These are phyloP conservation scores for Orbilia oligospora DNA, from an alignment of 2,329 filamentous ascomycete genomes.

Conservation along the genomic window DNA sequence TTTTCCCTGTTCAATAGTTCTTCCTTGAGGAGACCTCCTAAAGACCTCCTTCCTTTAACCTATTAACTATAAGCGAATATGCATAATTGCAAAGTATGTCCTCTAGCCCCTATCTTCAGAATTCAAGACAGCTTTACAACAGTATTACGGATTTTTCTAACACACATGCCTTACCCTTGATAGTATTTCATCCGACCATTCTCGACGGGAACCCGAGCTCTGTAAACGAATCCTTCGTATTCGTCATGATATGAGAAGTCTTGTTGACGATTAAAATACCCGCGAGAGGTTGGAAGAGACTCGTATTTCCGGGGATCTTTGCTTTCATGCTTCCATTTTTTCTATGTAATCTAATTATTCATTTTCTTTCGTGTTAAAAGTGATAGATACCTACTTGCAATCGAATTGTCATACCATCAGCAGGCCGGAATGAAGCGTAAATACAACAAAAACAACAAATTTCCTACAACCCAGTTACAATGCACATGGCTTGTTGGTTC, in stretches of 20 bases:
- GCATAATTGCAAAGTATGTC: conserved; percentile 40
- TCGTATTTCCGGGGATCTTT: neutral
- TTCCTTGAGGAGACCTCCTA: conserved; percentile 89
- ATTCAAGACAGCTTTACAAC: neutral
- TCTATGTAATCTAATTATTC: conserved; percentile 52
- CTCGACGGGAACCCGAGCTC: neutral
- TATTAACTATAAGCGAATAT: conserved; percentile 25
- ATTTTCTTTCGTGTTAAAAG: conserved; percentile 45
- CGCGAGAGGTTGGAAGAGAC: neutral
- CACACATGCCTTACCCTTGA: neutral
- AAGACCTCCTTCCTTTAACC: conserved; percentile 25
- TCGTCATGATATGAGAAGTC: conserved; percentile 1
- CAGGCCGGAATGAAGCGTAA: neutral
- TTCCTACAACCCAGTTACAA: neutral
- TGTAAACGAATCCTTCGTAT: neutral
- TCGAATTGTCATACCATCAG: conserved; percentile 26
- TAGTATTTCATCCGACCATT: conserved; percentile 2
- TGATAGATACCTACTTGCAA: conserved; percentile 60
- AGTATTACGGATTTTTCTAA: neutral
- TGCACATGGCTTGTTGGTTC: neutral
- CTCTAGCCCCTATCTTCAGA: neutral
- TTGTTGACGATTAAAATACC: conserved; percentile 13
- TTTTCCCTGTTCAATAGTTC: conserved; percentile 73
- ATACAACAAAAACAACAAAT: conserved; percentile 39
- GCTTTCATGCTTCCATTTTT: neutral